These are phyloP conservation scores for Angomonas ambiguus DNA, from an alignment of 208 protist genomes.

Conservation along the genomic window DNA sequence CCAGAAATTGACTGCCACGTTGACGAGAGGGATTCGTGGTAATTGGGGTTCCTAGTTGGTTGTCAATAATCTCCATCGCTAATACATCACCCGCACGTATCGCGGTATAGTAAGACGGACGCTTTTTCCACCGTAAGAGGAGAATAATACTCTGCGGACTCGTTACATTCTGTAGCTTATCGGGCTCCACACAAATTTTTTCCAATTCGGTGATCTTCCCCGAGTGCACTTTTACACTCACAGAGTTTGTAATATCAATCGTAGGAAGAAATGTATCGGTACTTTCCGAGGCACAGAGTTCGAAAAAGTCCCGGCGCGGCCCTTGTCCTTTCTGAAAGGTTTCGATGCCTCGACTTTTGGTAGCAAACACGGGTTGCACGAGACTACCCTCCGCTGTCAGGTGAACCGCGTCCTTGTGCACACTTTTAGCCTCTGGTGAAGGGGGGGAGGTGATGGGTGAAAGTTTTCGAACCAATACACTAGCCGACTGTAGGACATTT, in stretches of 20 bases:
- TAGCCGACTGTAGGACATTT: conserved; percentile 23
- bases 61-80: not conserved
- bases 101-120: not conserved
- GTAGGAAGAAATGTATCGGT: conserved; percentile 17
- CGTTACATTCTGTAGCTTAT: not conserved
- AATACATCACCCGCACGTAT: conserved; percentile 26
- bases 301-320: conserved; percentile 28
- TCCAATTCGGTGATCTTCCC: conserved; percentile 16
- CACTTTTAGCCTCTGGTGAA: not conserved
- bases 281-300: conserved; percentile 25
- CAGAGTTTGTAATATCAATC: conserved; percentile 16
- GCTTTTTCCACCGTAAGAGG: conserved; percentile 2
- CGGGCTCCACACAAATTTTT: too few relatives aligned
- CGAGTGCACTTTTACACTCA: conserved; percentile 7
- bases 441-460: not conserved
- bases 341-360: conserved; percentile 7
- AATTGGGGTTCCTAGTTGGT: not conserved
- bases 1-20: not conserved
- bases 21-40: not conserved
- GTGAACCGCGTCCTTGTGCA: not conserved
- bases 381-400: conserved; percentile 2
- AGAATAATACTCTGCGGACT: not conserved
- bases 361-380: conserved; percentile 10
- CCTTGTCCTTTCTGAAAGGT: conserved; percentile 5
- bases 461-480: not conserved